Conservation (phyloP, 2,329 filamentous ascomycete species). For the Thermoascus crustaceus region DNA sequence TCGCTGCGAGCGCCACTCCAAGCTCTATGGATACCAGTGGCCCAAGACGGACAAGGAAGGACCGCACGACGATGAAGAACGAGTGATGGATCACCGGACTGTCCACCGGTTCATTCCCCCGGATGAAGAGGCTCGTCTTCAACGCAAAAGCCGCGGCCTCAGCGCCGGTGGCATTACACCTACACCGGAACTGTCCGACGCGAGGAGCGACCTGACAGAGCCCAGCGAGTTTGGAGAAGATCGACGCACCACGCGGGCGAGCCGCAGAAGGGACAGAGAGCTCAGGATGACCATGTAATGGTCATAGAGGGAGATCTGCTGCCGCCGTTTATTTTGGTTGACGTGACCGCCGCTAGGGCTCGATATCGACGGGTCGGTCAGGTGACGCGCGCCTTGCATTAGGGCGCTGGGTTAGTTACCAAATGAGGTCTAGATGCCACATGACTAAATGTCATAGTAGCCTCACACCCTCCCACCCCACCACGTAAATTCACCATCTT, state of each 20-base stretch:
- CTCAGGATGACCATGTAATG: slow-evolving; percentile 31
- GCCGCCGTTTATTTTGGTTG: not conserved
- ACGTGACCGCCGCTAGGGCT: no score
- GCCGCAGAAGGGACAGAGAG: slow-evolving; percentile 23
- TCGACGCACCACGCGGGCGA: slow-evolving; percentile 28
- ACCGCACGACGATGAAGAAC: slow-evolving; percentile 58
- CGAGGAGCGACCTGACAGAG: slow-evolving; percentile 31
- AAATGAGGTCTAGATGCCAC: no score
- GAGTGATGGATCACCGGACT: slow-evolving; percentile 74
- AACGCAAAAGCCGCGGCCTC: slow-evolving; percentile 29
- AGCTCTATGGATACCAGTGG: slow-evolving; percentile 91
- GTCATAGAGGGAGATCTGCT: no score
- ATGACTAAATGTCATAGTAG: no score
- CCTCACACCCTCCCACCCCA: no score
- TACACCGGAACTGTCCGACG: slow-evolving; percentile 31
- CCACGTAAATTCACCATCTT: no score
- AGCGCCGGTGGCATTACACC: slow-evolving; percentile 29
- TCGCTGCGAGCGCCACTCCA: slow-evolving; percentile 89
- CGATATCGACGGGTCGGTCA: no score
- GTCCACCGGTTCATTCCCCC: slow-evolving; percentile 75
- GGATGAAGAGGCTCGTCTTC: slow-evolving; percentile 52
- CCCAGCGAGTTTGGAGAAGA: slow-evolving; percentile 27
- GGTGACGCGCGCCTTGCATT: no score
- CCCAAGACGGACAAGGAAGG: slow-evolving; percentile 85
- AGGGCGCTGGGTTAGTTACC: no score